phyloP scores from a whole-genome alignment of 371 early-diverging fungal genomes.

The Fennellomyces sp. region DNA sequence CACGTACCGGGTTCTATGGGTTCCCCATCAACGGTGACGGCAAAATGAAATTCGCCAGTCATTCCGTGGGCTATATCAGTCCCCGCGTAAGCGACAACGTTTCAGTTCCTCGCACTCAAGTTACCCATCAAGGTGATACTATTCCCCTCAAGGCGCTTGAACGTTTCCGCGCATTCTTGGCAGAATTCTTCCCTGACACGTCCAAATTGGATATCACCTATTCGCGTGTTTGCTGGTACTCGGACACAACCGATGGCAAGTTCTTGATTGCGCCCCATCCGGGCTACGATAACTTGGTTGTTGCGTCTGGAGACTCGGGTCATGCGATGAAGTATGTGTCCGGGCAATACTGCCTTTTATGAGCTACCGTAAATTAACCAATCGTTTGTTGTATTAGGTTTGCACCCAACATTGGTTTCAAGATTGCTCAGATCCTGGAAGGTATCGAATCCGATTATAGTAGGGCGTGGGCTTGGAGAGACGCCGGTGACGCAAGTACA shows the following conservation, averaged over 20 bases:
- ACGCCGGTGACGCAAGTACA: background rate
- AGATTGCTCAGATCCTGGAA: slow-evolving; percentile 30
- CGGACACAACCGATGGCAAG: slow-evolving; percentile 41
- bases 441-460: slow-evolving; percentile 23
- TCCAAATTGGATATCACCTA: slow-evolving; percentile 27
- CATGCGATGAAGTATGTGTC: slow-evolving; percentile 40
- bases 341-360: background rate
- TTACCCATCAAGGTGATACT: slow-evolving; percentile 35
- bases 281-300: slow-evolving; percentile 26
- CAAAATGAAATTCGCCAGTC: slow-evolving; percentile 52
- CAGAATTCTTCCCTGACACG: slow-evolving; percentile 36
- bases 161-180: slow-evolving; percentile 33
- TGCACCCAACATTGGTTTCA: slow-evolving; percentile 30
- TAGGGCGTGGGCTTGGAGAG: slow-evolving; percentile 28
- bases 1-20: slow-evolving; percentile 51
- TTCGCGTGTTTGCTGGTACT: slow-evolving; percentile 47
- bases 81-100: slow-evolving; percentile 27
- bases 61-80: slow-evolving; percentile 46
- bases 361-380: background rate
- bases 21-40: slow-evolving; percentile 53
- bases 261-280: slow-evolving; percentile 43
- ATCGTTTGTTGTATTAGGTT: slow-evolving; percentile 11
- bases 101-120: slow-evolving; percentile 47
- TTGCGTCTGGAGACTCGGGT: slow-evolving; percentile 43
- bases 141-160: slow-evolving; percentile 37